Evolutionary conservation across 2,329 filamentous ascomycete genomes (phyloP), one percentile per base, ranked within the genome.

Genomic region (Cladosporium sphaerospermum): DNA sequence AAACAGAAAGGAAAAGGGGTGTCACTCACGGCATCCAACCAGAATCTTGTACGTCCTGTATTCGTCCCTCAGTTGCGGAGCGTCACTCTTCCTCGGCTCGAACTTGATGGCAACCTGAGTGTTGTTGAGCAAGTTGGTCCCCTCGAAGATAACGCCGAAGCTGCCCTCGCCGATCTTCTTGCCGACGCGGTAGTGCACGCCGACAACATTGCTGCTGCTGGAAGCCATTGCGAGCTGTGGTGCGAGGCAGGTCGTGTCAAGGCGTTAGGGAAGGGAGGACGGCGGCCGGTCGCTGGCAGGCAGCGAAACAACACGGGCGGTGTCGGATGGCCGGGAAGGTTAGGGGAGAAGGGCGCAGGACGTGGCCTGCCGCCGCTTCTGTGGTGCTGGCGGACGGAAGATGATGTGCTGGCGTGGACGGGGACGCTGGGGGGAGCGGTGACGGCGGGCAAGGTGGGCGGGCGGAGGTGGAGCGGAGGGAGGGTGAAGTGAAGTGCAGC

Each of bases 31-130:
- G 78, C 93, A 99, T 70, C 93, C 93, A 61, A 97, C 93, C 62
- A 99, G 83, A 65, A 99, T 97, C 80, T 99, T 99, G 79, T 99
- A 99, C 56, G 93, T 99, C 67, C 93, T 84, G 73, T 99, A 99
- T 73, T 99, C 93, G 80, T 99, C 93, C 73, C 93, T 86, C 62
- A 99, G 77, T 73, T 99, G 93, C 54, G 93, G 93, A 69, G 93
- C 93, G 76, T 99, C 93, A 73, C 92, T 97, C 78, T 99, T 99
- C 64, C 93, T 83, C 56, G 93, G 93, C 86, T 99, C 93, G 75
- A 99, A 99, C 79, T 99, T 99, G 79, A 99, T 99, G 67, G 93
- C 93, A 59, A 99, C 92, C 76, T 96, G 91, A 73, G 97, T 93
- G 75, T 95, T 96, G 79, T 99, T 99, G 72, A 99, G 80, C 64